These are phyloP conservation scores for Suillus cothurnatus DNA, from an alignment of 768 basidiomycete species.

Conservation along the genomic window DNA sequence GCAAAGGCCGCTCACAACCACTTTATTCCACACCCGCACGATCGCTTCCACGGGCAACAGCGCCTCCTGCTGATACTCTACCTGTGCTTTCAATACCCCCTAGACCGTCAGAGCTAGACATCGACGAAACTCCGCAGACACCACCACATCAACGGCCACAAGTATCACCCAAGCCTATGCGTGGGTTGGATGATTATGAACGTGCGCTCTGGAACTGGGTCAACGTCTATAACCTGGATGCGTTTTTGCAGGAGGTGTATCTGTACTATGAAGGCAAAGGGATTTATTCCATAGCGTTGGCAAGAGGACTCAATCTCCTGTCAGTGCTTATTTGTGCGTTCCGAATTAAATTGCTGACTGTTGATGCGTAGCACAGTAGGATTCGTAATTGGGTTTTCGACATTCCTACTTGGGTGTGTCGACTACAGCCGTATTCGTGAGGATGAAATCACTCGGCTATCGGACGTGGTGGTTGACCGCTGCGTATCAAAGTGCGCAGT, in stretches of 20 bases:
- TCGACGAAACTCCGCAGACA: constrained; percentile 33
- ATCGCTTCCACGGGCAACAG: constrained; percentile 40
- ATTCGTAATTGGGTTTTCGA: constrained; percentile 98
- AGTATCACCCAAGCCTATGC: constrained; percentile 47
- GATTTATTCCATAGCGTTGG: constrained; percentile 91
- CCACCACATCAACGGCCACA: constrained; percentile 23
- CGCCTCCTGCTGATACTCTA: constrained; percentile 38
- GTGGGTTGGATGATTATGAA: constrained; percentile 82
- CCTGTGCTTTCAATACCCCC: constrained; percentile 55
- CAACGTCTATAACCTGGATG: constrained; percentile 96
- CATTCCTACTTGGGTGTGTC: constrained; percentile 92
- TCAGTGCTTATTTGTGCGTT: constrained; percentile 48
- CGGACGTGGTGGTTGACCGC: constrained; percentile 78
- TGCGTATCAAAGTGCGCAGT: constrained; percentile 80
- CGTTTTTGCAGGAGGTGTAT: constrained; percentile 94
- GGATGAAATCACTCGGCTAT: constrained; percentile 66
- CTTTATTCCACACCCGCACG: constrained; percentile 51
- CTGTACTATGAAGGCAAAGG: constrained; percentile 97
- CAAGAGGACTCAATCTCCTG: constrained; percentile 92
- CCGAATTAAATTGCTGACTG: constrained; percentile 23
- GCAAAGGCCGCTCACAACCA: constrained; percentile 48
- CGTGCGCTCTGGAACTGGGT: constrained; percentile 99
- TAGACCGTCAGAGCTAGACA: constrained; percentile 64
- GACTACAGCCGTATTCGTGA: constrained; percentile 83
- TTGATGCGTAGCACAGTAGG: constrained; percentile 78